phyloP scores from a whole-genome alignment of 768 basidiomycete species.

The Lentinula guzmanii region DNA sequence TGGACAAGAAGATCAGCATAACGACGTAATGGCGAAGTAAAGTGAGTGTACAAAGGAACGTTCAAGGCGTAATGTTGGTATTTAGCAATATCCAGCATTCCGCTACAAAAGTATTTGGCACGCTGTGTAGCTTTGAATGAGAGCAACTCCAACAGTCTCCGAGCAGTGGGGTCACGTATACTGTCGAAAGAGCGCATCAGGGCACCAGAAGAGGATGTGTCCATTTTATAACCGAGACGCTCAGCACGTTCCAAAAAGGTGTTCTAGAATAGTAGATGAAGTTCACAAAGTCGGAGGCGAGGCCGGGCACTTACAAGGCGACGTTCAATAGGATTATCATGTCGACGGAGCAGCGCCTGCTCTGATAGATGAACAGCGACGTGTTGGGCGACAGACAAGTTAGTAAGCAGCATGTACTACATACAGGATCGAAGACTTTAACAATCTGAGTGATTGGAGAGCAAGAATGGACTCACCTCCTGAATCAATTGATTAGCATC shows the following conservation, averaged over 20 bases:
- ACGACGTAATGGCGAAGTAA: constrained; percentile 88
- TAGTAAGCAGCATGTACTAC: constrained; percentile 92
- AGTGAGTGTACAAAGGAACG: constrained; percentile 88
- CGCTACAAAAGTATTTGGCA: constrained; percentile 98
- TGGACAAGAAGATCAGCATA: constrained; percentile 95
- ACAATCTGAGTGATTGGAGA: background rate
- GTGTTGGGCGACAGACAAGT: constrained; percentile 86
- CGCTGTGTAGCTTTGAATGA: constrained; percentile 89
- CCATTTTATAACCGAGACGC: constrained; percentile 78
- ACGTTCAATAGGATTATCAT: constrained; percentile 89
- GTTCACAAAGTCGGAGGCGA: constrained; percentile 5
- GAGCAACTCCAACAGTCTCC: constrained; percentile 74
- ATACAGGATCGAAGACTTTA: background rate
- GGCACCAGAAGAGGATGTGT: constrained; percentile 70
- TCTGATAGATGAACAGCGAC: constrained; percentile 93
- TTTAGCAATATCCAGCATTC: constrained; percentile 99
- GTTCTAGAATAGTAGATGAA: constrained; percentile 38
- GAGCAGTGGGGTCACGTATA: constrained; percentile 67
- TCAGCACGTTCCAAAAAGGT: constrained; percentile 76
- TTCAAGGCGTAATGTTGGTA: constrained; percentile 92
- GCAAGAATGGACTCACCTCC: constrained; percentile 51
- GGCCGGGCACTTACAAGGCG: constrained; percentile 55
- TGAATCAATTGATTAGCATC: constrained; percentile 83
- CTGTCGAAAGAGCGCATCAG: constrained; percentile 82
- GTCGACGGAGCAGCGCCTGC: constrained; percentile 93